Conservation (phyloP, 495 filamentous ascomycete species). For the Trichoderma parareesei region DNA sequence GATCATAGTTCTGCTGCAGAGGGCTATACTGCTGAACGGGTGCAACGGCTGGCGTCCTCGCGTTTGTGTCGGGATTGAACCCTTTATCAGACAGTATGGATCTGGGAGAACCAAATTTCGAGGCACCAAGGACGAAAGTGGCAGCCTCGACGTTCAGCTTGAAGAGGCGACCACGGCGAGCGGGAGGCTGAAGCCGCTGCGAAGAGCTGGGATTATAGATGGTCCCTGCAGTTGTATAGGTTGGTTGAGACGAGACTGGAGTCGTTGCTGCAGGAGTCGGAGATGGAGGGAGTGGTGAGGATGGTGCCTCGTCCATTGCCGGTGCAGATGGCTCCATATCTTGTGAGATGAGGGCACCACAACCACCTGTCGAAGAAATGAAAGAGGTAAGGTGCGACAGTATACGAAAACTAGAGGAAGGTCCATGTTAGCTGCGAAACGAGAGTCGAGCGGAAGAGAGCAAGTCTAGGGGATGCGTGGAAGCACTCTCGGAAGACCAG, state of each 20-base stretch:
- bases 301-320: slow-evolving; percentile 2
- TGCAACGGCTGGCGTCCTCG: slow-evolving; percentile 11
- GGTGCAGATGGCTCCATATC: background rate
- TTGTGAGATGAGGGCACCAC: background rate
- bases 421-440: slow-evolving; percentile 2
- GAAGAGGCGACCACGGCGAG: slow-evolving; percentile 30
- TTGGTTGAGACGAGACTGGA: slow-evolving; percentile 16
- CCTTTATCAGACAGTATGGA: background rate
- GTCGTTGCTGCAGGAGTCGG: background rate
- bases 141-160: slow-evolving; percentile 16
- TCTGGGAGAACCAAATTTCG: background rate
- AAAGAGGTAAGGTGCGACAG: background rate
- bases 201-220: slow-evolving; percentile 33
- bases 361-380: background rate
- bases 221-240: slow-evolving; percentile 41
- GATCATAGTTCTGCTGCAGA: slow-evolving; percentile 41
- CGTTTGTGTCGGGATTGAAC: background rate
- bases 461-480: background rate
- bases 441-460: background rate
- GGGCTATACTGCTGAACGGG: slow-evolving; percentile 30
- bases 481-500: background rate
- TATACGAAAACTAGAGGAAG: background rate
- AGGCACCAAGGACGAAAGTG: background rate
- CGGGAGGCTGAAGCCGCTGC: slow-evolving; percentile 34
- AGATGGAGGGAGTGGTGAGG: background rate